Evolutionary conservation across 2,329 filamentous ascomycete genomes (phyloP), one percentile per base, ranked within the genome.

Genomic region (Chaetomiaceae sp.): DNA sequence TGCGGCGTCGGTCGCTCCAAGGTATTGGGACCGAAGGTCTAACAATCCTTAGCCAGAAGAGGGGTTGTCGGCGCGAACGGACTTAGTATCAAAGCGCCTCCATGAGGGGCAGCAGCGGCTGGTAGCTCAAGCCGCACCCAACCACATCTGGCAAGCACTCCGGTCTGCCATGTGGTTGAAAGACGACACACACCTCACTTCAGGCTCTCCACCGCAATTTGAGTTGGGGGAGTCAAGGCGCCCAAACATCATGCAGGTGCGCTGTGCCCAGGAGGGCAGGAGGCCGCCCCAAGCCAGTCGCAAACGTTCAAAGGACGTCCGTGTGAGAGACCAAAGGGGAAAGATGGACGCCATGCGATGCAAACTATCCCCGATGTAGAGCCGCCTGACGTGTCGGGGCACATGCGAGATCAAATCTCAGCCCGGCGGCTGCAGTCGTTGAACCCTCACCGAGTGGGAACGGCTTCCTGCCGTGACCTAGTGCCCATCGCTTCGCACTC

Each of bases 11-110:
- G 39, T 27, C 44, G 35, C 35, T 27, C 50, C 48, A 50, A 31
- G 42, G 44, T 27, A 21, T n/a, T 54, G 51, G 48, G 44, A 33
- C 54, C n/a, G 13, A 37, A n/a, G n/a, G 40, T n/a, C 41, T 56
- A 51, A 56, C 53, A 53, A 30, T 10, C 33, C 49, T 46, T 53
- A 52, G 31, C 46, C 33, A 20, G 20, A 20, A 39, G 19, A 21
- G 43, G 40, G 48, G 31, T 34, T 47, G 33, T 44, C n/a, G 10
- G 17, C 9, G 50, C 50, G 52, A 50, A 50, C 42, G 33, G 52
- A 39, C 30, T 48, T 33, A 17, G 20, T 16, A 40, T 41, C 44
- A 40, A 25, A 37, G 37, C 39, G 41, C 37, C n/a, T 12, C 31
- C 20, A 33, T 6, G 12, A 37, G 25, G 37, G 44, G 45, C 10